These are phyloP conservation scores for Leccinum arenicola DNA, from an alignment of 768 basidiomycete genomes.

Conservation along the genomic window DNA sequence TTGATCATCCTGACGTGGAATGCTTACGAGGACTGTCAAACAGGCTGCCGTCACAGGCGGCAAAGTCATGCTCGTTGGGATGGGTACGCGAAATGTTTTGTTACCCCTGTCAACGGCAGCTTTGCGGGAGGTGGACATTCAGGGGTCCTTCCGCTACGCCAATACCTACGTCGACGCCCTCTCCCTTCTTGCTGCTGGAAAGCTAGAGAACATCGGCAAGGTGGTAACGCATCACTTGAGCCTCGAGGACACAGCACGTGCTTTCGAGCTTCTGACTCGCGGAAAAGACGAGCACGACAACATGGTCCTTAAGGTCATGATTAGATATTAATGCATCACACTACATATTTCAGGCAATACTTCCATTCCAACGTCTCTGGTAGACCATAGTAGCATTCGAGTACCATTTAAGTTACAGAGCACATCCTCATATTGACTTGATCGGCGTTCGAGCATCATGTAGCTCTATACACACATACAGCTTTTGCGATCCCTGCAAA, in stretches of 20 bases:
- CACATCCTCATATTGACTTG: constrained; percentile 10
- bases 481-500: constrained; percentile 8
- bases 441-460: constrained; percentile 16
- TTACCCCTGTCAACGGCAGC: constrained; percentile 85
- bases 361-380: constrained; percentile 2
- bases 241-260: constrained; percentile 62
- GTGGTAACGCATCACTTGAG: constrained; percentile 78
- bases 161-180: constrained; percentile 91
- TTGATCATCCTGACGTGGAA: constrained; percentile 5
- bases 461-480: constrained; percentile 23
- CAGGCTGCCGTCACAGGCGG: constrained; percentile 83
- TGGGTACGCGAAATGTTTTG: constrained; percentile 82
- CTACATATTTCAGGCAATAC: not conserved
- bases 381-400: constrained; percentile 9
- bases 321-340: constrained; percentile 55
- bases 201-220: constrained; percentile 60
- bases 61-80: constrained; percentile 91
- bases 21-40: constrained; percentile 14
- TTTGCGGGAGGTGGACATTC: constrained; percentile 87
- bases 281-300: constrained; percentile 79
- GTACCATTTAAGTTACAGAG: constrained; percentile 14
- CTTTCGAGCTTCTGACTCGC: constrained; percentile 77
- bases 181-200: constrained; percentile 63
- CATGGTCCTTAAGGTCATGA: constrained; percentile 89
- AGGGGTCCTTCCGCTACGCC: constrained; percentile 88